phyloP scores from a whole-genome alignment of 257 asterid genomes.

The Phtheirospermum japonicum region DNA sequence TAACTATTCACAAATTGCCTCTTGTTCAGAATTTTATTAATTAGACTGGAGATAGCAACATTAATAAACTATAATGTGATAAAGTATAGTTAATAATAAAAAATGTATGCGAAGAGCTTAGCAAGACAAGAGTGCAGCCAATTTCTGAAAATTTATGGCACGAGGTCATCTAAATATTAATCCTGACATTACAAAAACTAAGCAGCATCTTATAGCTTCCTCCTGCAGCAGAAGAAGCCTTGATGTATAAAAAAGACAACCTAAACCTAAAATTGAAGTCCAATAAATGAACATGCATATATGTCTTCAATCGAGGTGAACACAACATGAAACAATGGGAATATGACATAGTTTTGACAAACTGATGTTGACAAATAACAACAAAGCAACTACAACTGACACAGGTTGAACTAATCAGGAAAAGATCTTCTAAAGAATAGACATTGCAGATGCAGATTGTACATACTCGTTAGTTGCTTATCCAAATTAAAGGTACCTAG shows the following conservation, averaged over 20 bases:
- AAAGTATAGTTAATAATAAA: neutral
- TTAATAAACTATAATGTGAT: neutral
- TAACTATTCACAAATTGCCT: neutral
- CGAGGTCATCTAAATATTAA: too few relatives aligned
- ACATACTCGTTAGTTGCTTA: constrained; percentile 10
- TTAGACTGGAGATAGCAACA: neutral
- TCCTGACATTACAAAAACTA: too few relatives aligned
- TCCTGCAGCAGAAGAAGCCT: neutral
- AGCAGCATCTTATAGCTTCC: constrained; percentile 1
- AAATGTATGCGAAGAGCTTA: neutral
- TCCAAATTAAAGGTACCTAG: constrained; percentile 50
- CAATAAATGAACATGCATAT: neutral
- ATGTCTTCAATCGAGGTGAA: constrained; percentile 6
- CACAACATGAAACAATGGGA: constrained; percentile 1
- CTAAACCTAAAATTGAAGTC: constrained; percentile 2
- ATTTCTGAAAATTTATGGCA: neutral
- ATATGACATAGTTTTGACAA: constrained; percentile 14
- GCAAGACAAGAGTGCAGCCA: neutral
- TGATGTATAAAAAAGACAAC: neutral
- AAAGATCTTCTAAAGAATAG: constrained; percentile 22
- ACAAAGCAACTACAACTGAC: constrained; percentile 13
- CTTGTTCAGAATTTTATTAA: neutral
- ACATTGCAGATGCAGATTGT: too few relatives aligned
- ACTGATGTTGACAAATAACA: neutral
- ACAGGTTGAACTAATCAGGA: constrained; percentile 18